phyloP scores from a whole-genome alignment of 345 rosid genomes.

The Melastoma malabathricum region DNA sequence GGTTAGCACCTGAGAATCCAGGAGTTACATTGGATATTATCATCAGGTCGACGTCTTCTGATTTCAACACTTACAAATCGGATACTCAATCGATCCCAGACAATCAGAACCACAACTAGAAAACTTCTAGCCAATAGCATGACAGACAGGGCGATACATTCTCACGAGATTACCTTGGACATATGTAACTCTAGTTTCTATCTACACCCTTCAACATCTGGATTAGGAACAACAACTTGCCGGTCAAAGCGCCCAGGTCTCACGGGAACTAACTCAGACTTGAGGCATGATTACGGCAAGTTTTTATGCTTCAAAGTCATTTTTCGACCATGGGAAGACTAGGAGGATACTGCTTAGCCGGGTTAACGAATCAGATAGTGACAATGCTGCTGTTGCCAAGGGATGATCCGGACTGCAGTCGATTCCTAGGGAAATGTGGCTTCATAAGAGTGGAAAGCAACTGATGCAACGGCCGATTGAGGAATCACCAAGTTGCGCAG shows the following conservation, averaged over 20 bases:
- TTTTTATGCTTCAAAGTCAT: slow-evolving; percentile 57
- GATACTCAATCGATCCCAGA: no score
- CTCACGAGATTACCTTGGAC: slow-evolving; percentile 58
- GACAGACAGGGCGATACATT: neutral
- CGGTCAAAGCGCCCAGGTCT: slow-evolving; percentile 70
- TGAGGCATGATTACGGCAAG: slow-evolving; percentile 55
- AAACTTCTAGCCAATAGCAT: no score
- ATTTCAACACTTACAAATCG: slow-evolving; percentile 51
- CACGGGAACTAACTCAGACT: slow-evolving; percentile 21
- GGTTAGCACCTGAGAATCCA: slow-evolving; percentile 95
- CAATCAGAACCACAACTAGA: no score
- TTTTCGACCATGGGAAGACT: slow-evolving; percentile 40
- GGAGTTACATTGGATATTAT: slow-evolving; percentile 93
- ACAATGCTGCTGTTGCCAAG: slow-evolving; percentile 31
- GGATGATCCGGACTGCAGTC: slow-evolving; percentile 74
- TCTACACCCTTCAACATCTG: slow-evolving; percentile 92
- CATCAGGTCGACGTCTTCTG: slow-evolving; percentile 85
- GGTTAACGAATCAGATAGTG: slow-evolving; percentile 46
- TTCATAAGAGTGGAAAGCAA: slow-evolving; percentile 38
- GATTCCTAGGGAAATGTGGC: slow-evolving; percentile 47
- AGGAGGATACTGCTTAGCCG: slow-evolving; percentile 54
- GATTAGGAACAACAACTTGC: slow-evolving; percentile 81
- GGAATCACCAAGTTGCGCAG: slow-evolving; percentile 31
- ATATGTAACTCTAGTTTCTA: slow-evolving; percentile 90
- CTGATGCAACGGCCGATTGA: slow-evolving; percentile 58